These are phyloP conservation scores for Glycyrrhiza uralensis DNA, from an alignment of 306 rosid genomes.

Conservation along the genomic window DNA sequence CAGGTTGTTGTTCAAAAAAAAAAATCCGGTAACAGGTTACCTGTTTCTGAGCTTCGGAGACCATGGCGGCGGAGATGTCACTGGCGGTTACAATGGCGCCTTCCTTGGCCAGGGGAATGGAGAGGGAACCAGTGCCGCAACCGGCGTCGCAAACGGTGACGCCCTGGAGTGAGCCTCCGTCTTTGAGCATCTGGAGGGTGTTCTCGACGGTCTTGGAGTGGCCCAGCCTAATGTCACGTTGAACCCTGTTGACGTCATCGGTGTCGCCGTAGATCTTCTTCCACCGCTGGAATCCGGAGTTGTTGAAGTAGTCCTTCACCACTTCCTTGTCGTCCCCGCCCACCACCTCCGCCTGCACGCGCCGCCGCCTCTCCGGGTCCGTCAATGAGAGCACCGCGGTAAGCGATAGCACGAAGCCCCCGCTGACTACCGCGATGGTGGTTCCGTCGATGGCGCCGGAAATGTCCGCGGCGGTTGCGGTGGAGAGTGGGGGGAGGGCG, in stretches of 20 bases:
- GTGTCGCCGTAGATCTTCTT: slow-evolving; percentile 91
- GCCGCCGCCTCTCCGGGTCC: slow-evolving; percentile 81
- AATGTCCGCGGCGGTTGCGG: slow-evolving; percentile 51
- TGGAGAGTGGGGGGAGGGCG: slow-evolving; percentile 61
- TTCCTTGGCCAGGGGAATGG: slow-evolving; percentile 84
- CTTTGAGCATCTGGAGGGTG: slow-evolving; percentile 60
- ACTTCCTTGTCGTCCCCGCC: slow-evolving; percentile 97
- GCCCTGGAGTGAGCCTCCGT: slow-evolving; percentile 58
- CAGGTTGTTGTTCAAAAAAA: too few relatives aligned
- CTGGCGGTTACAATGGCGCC: slow-evolving; percentile 69
- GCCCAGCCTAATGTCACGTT: slow-evolving; percentile 73
- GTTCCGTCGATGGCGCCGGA: slow-evolving; percentile 59
- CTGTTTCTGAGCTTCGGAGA: slow-evolving; percentile 79
- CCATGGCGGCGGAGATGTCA: slow-evolving; percentile 92
- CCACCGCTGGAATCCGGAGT: slow-evolving; percentile 90
- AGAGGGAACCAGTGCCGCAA: slow-evolving; percentile 90
- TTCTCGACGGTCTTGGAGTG: slow-evolving; percentile 90
- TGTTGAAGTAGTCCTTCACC: slow-evolving; percentile 89
- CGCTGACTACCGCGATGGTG: slow-evolving; percentile 66
- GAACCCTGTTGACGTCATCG: slow-evolving; percentile 85
- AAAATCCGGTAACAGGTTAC: too few relatives aligned
- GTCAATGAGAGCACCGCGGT: slow-evolving; percentile 63
- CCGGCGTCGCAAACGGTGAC: slow-evolving; percentile 86
- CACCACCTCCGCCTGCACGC: slow-evolving; percentile 77
- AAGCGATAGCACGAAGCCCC: slow-evolving; percentile 73